phyloP scores from a whole-genome alignment of 1,139 yeast genomes.

The Geotrichum bryndzae region DNA sequence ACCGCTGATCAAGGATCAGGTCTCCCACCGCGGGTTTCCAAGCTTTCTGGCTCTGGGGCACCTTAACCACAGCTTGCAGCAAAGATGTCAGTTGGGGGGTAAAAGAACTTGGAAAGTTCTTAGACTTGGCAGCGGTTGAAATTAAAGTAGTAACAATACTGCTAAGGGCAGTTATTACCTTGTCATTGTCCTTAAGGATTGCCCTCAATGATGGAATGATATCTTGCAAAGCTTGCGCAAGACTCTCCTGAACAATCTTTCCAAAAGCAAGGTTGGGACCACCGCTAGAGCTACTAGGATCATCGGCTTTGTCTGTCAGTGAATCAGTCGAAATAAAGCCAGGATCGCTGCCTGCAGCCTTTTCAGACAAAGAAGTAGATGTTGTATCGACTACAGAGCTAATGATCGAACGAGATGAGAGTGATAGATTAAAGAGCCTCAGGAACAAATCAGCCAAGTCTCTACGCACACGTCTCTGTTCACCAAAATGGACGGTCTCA shows the following conservation, averaged over 20 bases:
- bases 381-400: background rate
- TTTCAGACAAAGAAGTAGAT: background rate
- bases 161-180: slow-evolving; percentile 38
- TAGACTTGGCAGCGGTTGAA: slow-evolving; percentile 41
- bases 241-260: slow-evolving; percentile 33
- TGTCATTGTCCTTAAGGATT: slow-evolving; percentile 46
- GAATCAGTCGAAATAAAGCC: background rate
- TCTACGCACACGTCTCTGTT: slow-evolving; percentile 52
- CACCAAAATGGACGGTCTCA: slow-evolving; percentile 53
- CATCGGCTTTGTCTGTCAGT: background rate
- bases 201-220: slow-evolving; percentile 40
- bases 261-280: background rate
- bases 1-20: slow-evolving; percentile 34
- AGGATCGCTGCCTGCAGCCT: background rate
- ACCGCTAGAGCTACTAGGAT: slow-evolving; percentile 4
- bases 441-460: slow-evolving; percentile 63
- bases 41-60: slow-evolving; percentile 30
- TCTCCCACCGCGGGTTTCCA: slow-evolving; percentile 40
- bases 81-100: slow-evolving; percentile 31
- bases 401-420: slow-evolving; percentile 30
- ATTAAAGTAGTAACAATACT: slow-evolving; percentile 40
- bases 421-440: slow-evolving; percentile 45
- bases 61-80: slow-evolving; percentile 22
- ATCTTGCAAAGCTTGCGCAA: slow-evolving; percentile 37
- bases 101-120: slow-evolving; percentile 31